These are phyloP conservation scores for Rhododendron griersonianum DNA, from an alignment of 148 eudicot genomes.

Conservation along the genomic window DNA sequence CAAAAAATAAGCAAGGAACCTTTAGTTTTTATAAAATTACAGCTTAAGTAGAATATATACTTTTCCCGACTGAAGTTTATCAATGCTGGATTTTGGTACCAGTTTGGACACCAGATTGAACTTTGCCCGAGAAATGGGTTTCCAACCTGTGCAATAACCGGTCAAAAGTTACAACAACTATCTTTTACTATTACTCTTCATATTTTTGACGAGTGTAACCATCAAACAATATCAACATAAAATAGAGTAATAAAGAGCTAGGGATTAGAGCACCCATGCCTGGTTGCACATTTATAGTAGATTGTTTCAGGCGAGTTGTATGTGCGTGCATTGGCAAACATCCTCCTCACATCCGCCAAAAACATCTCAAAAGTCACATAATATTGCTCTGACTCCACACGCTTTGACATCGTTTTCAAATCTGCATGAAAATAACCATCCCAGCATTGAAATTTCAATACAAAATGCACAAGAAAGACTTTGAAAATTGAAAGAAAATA, in stretches of 20 bases:
- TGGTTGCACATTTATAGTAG: slow-evolving; percentile 86
- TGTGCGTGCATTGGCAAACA: slow-evolving; percentile 91
- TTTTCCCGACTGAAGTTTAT: neutral
- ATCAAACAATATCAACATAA: neutral
- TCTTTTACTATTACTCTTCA: neutral
- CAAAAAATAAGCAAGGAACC: neutral
- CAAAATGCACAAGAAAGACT: neutral
- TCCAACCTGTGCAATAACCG: slow-evolving; percentile 58
- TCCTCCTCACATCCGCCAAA: slow-evolving; percentile 74
- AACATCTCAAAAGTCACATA: slow-evolving; percentile 95
- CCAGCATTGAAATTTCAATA: neutral
- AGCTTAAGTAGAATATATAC: neutral
- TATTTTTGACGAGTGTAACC: neutral
- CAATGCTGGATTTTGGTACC: slow-evolving; percentile 38
- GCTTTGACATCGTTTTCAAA: slow-evolving; percentile 81
- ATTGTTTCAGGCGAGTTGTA: slow-evolving; percentile 93
- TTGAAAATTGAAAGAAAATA: neutral
- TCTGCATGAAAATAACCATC: slow-evolving; percentile 35
- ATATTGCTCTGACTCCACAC: slow-evolving; percentile 87
- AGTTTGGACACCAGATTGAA: slow-evolving; percentile 48
- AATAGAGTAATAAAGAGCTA: neutral
- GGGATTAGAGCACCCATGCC: slow-evolving; percentile 33
- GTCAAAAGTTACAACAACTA: neutral
- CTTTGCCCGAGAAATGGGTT: slow-evolving; percentile 52
- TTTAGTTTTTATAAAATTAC: neutral